Conservation (phyloP, 306 rosid species). For the Crotalaria pallida region DNA sequence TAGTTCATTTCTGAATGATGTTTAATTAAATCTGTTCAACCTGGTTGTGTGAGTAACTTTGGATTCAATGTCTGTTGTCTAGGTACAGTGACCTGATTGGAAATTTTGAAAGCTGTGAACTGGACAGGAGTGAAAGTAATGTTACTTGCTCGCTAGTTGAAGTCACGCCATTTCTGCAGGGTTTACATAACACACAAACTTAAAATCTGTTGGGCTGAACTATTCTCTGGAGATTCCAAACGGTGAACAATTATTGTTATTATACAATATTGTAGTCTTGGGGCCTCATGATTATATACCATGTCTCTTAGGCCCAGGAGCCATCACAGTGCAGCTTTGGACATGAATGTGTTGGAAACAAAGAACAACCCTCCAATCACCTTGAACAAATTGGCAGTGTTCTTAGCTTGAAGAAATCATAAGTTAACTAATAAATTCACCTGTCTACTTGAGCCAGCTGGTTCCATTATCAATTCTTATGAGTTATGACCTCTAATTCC, state of each 20-base stretch:
- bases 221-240: not conserved
- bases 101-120: not conserved
- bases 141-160: not conserved
- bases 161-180: not conserved
- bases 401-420: not conserved
- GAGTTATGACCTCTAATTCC: not conserved
- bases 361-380: too few species aligned
- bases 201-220: not conserved
- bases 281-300: not conserved
- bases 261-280: not conserved
- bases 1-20: not conserved
- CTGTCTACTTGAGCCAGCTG: not conserved
- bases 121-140: not conserved
- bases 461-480: not conserved
- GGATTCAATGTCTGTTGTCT: not conserved
- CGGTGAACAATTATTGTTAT: not conserved
- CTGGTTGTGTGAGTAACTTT: not conserved
- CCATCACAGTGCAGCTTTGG: not conserved
- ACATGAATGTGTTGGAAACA: not conserved
- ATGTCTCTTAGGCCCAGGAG: not conserved
- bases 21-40: not conserved
- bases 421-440: not conserved
- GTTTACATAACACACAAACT: not conserved
- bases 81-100: not conserved
- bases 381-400: not conserved